phyloP scores from a whole-genome alignment of 2,329 filamentous ascomycete species.

The Botrytis fragariae region DNA sequence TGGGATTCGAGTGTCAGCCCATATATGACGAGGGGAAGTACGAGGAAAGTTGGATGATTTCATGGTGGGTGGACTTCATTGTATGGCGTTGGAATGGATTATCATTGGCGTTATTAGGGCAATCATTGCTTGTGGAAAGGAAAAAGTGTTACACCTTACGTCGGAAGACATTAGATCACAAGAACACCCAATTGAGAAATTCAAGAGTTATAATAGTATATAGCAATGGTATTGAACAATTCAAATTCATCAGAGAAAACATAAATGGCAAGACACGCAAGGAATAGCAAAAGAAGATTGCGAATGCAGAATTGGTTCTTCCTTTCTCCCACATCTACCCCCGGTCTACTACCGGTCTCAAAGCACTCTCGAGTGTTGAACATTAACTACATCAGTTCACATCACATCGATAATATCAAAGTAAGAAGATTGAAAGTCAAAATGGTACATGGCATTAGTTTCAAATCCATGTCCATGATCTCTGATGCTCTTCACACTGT shows the following conservation, averaged over 20 bases:
- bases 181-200: not conserved
- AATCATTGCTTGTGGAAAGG: conserved; percentile 4
- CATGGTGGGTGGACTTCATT: conserved; percentile 10
- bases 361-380: not conserved
- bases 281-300: not conserved
- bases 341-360: not conserved
- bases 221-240: conserved; percentile 1
- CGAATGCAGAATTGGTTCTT: not conserved
- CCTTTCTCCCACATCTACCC: not conserved
- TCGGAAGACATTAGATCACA: not conserved
- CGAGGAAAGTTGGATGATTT: conserved; percentile 8
- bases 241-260: not conserved
- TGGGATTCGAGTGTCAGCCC: not conserved
- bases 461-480: conserved; percentile 9
- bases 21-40: not conserved
- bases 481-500: not conserved
- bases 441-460: conserved; percentile 13
- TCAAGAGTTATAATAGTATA: conserved; percentile 7
- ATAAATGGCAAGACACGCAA: not conserved
- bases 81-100: conserved; percentile 24
- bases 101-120: conserved; percentile 16
- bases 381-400: not conserved
- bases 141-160: conserved; percentile 14
- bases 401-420: not conserved
- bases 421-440: not conserved